Conservation (phyloP, 345 rosid species). For the Eucalyptus cloeziana region DNA sequence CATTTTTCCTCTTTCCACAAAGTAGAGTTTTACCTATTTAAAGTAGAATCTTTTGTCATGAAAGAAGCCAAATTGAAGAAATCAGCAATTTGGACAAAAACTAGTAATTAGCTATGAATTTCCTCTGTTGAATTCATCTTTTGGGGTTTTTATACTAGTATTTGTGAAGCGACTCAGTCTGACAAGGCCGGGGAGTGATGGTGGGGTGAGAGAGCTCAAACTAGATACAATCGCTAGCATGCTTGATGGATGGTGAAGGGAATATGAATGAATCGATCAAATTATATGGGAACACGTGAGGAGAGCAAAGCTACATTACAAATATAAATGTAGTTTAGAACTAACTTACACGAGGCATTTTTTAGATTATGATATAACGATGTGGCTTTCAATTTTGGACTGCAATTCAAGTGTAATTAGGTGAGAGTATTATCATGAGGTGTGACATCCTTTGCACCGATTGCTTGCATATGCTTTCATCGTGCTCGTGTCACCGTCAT, state of each 20-base stretch:
- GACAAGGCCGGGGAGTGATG: not conserved
- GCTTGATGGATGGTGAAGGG: not conserved
- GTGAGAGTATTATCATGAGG: not conserved
- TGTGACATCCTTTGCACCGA: not conserved
- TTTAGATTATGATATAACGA: not conserved
- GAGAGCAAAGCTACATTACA: not conserved
- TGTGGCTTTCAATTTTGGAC: not conserved
- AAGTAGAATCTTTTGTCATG: not conserved
- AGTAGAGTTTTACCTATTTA: not conserved
- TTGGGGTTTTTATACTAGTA: not conserved
- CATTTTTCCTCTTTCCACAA: not conserved
- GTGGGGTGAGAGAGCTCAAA: not conserved
- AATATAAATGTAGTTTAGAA: not conserved
- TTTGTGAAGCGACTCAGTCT: not conserved
- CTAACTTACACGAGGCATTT: not conserved
- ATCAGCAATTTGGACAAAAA: no score
- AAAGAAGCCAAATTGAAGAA: not conserved
- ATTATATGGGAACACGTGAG: not conserved
- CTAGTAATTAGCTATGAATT: not conserved
- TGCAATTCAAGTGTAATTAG: not conserved
- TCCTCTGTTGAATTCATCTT: not conserved
- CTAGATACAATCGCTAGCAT: rapidly evolving
- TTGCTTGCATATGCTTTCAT: not conserved
- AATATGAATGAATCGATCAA: not conserved
- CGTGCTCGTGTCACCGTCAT: not conserved